These are phyloP conservation scores for Ophiostoma australiae DNA, from an alignment of 2,329 filamentous ascomycete genomes.

Conservation along the genomic window DNA sequence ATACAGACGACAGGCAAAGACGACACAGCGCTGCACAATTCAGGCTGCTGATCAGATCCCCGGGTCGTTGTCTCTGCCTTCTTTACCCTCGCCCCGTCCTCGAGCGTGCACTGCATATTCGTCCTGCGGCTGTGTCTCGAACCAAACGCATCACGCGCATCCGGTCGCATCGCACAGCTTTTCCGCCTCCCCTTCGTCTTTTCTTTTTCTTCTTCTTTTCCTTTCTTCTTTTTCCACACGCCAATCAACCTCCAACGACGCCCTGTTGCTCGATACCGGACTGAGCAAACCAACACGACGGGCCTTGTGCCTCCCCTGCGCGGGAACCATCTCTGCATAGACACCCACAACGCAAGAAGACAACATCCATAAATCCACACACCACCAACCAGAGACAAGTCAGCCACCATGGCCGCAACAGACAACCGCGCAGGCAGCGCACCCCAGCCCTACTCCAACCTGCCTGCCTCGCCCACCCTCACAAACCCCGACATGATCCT, in stretches of 20 bases:
- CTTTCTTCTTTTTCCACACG: neutral
- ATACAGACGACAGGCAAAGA: neutral
- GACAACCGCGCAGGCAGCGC: slow-evolving; percentile 31
- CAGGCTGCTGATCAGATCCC: neutral
- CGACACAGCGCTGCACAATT: neutral
- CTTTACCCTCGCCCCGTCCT: neutral
- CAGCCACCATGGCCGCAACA: slow-evolving; percentile 25
- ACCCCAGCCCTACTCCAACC: slow-evolving; percentile 41
- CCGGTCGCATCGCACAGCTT: neutral
- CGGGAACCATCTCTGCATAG: neutral
- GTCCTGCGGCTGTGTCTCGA: neutral
- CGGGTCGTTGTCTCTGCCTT: neutral
- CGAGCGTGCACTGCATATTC: slow-evolving; percentile 10
- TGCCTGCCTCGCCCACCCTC: slow-evolving; percentile 74
- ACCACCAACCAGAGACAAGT: neutral
- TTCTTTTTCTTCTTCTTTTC: neutral
- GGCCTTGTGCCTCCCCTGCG: slow-evolving; percentile 11
- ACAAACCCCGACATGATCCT: slow-evolving; percentile 95
- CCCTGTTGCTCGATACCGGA: neutral
- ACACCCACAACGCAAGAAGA: neutral
- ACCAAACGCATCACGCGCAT: neutral
- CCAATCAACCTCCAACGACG: neutral
- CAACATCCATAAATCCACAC: neutral
- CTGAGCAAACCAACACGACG: slow-evolving; percentile 1
- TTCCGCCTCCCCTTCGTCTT: neutral